Evolutionary conservation across 768 basidiomycete genomes (phyloP), one percentile per base, ranked within the genome.

Genomic region (Tricholoma matsutake): DNA sequence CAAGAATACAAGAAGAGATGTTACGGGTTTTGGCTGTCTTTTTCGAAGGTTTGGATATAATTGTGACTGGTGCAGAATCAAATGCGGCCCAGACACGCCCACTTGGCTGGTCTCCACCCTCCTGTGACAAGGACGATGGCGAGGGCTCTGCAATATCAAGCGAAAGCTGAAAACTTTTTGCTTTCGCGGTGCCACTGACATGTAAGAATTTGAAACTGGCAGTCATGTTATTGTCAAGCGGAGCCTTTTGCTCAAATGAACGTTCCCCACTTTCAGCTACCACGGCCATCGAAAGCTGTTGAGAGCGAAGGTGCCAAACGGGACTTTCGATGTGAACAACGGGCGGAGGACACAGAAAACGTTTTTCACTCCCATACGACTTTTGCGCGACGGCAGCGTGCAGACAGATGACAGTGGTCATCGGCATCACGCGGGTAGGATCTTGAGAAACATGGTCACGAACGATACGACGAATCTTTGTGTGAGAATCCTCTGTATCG

Each of bases 1-100:
- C 89, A 58, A 94, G 83, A 73, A 97, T 94, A 78, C 94, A 96
- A 20, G 88, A 93, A 47, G 88, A 89, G 70, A 91, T 90, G 78
- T 92, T 89, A 77, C 94, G 89, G 67, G 94, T 94, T 79, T 96
- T 96, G 60, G 92, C 92, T 9, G 94, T 96, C 81, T 95, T 96
- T 83, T 96, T 96, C 61, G 94, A 95, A 34, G 95, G 95, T 74
- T 97, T 97, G 69, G 95, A 96, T 69, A 98, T 95, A 76, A 97
- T 94, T 51, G 91, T 89, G 68, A 98, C 89, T 52, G 94, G 92
- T 34, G 91, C 88, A 31, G 94, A 96, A 73, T 93, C 88, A 78
- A 97, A 94, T 32, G 91, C 86, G 8, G 92, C 93, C 94, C 94
- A 96, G 61, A 89, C 73, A 61, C 91, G 89, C 64, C 89, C 90